Base-by-base conservation (phyloP, 1,284 basidiomycete genomes). In the Microbotryum silenes-acaulis region DNA sequence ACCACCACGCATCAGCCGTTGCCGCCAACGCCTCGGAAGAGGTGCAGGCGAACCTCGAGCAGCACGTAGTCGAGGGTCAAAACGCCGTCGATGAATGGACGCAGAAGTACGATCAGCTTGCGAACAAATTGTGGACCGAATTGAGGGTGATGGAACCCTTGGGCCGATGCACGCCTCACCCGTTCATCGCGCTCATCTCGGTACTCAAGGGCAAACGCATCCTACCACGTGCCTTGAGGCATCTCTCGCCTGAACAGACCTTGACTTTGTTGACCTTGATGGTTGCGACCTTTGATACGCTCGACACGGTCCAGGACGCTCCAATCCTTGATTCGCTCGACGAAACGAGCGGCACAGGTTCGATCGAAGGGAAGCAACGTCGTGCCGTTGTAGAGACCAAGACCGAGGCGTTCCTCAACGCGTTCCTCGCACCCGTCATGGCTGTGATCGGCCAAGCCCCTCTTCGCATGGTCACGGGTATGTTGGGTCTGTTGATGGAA, bases 181-280 rank as follows among this genome's bases (percentile, higher is more conserved):
- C 96, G 0, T 97, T 99, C 78, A 87, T 98, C 70, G 91, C 92
- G 2, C 81, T 99, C 49, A 81, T 99, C 52, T 83, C 82, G 44
- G 86, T 89, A 3, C 82, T 85, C 68, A 99, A 99, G 77, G 96
- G 96, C 63, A 97, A 97, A 79, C 85, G 86, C 64, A 81, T 99
- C 23, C 80, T 99, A 48, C 88, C 91, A 4, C 86, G 96, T 45
- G 83, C 93, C 5, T 85, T 90, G 21, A 86, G 92, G n/a, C 88
- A 93, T 71, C 81, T 98, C 27, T 82, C 82, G 65, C 81, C 83
- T 37, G 81, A 88, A 64, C 87, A 89, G 73, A 86, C 88, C 77
- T 82, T 93, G 55, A 91, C 89, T 2, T 78, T 96, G 49, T 79
- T 97, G 53, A 97, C 92, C 2, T 85, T 98, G 51, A 82, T 98